Evolutionary conservation across 768 basidiomycete species (phyloP).

Genomic region (Royoungia palumana): DNA sequence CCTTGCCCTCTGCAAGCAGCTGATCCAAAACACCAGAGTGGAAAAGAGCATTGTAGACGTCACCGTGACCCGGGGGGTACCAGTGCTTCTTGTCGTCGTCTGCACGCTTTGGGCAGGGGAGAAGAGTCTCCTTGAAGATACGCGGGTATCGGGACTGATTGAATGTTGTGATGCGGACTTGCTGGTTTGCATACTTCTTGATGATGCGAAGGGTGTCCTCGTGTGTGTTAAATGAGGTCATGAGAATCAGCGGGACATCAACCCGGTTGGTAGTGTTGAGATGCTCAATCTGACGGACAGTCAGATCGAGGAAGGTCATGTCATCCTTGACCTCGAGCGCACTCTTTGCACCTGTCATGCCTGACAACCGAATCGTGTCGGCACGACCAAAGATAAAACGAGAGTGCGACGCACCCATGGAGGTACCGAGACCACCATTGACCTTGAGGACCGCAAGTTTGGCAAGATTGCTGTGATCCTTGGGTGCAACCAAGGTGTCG

Average conservation of each 20-base stretch:
- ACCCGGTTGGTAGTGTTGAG: conserved; percentile 58
- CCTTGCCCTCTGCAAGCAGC: conserved; percentile 66
- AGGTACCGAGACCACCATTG: conserved; percentile 72
- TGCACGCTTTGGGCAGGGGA: conserved; percentile 57
- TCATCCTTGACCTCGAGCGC: conserved; percentile 75
- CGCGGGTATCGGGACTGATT: conserved; percentile 75
- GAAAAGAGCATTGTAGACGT: conserved; percentile 65
- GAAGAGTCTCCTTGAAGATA: conserved; percentile 63
- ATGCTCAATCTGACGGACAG: conserved; percentile 65
- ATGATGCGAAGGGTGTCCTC: conserved; percentile 76
- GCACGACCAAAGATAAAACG: background rate
- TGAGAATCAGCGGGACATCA: conserved; percentile 76
- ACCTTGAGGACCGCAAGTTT: conserved; percentile 78
- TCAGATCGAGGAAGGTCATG: conserved; percentile 67
- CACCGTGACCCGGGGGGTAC: conserved; percentile 79
- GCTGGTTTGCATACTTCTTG: conserved; percentile 78
- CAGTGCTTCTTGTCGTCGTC: conserved; percentile 64
- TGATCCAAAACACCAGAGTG: conserved; percentile 75
- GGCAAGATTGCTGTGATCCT: conserved; percentile 50
- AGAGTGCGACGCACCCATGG: conserved; percentile 42
- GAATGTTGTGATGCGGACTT: conserved; percentile 68
- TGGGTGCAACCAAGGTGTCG: conserved; percentile 43
- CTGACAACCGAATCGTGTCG: conserved; percentile 20
- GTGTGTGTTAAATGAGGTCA: conserved; percentile 82
- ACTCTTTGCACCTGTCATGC: conserved; percentile 62